Base-by-base conservation (phyloP, 2,329 filamentous ascomycete genomes). In the Talaromyces sp. region DNA sequence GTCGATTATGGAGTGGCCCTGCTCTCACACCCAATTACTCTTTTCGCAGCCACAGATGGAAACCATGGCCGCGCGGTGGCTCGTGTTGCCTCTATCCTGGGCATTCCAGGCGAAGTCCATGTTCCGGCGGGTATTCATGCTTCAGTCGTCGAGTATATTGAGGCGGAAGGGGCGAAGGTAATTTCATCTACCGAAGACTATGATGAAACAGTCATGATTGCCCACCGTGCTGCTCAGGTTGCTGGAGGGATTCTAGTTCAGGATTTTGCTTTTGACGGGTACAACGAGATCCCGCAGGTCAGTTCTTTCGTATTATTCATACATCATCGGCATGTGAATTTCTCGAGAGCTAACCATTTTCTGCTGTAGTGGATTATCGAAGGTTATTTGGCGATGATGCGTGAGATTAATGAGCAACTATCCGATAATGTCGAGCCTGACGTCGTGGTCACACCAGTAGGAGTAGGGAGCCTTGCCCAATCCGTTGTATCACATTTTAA, bases 211-310 rank as follows among this genome's bases (percentile, higher is more conserved):
- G 47, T 51, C 25, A 51, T 17, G 22, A 51, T 51, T 51, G 47
- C 47, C 25, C 47, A 51, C 29, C 13, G 13, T 51, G 47, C 47
- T 27, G 22, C 47, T 27, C 47, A 51, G 47, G 47, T 27, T 51
- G 47, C 25, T 17, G 47, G 22, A 17, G 47, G 47, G 2, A 29
- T 51, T 17, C 13, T 51, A 27, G 25, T 51, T 51, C 47, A 51
- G 47, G 47, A 51, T 51, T 51, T 51, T 51, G 47, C 47, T 17
- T 51, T 51, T 29, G 47, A 51, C 25, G 47, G 47, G 47, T 51
- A 51, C 22, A 25, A 29, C 47, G 47, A 51, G 29, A 51, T 51
- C 25, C 47, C 47, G 5, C 47, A 51, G 47, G 47, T 51, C 25
- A 29, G 47, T 27, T 51, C 13, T 27, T 51, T 25, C 22, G 15